These are phyloP conservation scores for Herpetospermum pedunculosum DNA, from an alignment of 306 rosid genomes.

Conservation along the genomic window DNA sequence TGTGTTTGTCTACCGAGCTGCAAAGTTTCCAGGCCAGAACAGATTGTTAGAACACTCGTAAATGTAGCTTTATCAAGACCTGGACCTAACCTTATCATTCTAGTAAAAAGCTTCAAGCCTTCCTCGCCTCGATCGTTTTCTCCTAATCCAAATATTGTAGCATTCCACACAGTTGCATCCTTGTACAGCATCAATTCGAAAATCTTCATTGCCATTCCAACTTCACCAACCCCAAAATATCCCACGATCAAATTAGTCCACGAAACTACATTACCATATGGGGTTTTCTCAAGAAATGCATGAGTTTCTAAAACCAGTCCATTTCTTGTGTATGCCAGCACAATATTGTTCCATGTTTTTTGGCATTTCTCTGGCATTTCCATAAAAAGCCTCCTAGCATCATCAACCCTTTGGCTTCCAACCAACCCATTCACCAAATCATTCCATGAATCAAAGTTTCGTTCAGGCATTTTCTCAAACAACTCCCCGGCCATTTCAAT, in stretches of 20 bases:
- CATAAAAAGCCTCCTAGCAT: constrained; percentile 32
- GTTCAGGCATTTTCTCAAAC: constrained; percentile 31
- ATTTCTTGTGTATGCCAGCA: constrained; percentile 24
- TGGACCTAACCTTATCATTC: constrained; percentile 32
- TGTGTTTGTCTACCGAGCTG: constrained; percentile 38
- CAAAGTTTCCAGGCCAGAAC: constrained; percentile 30
- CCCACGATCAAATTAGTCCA: constrained; percentile 45
- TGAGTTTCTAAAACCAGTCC: constrained; percentile 32
- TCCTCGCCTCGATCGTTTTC: constrained; percentile 33
- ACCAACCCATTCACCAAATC: constrained; percentile 30
- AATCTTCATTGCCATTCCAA: constrained; percentile 17
- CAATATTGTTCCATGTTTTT: constrained; percentile 29
- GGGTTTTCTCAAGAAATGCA: constrained; percentile 29
- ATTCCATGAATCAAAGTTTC: constrained; percentile 30
- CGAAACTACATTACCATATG: constrained; percentile 28
- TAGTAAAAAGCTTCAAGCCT: constrained; percentile 32
- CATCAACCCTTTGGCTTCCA: constrained; percentile 15
- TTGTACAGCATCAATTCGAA: constrained; percentile 23
- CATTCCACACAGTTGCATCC: constrained; percentile 39
- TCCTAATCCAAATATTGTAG: constrained; percentile 39
- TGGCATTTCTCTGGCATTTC: constrained; percentile 38
- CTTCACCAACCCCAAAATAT: constrained; percentile 29
- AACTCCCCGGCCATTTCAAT: constrained; percentile 23
- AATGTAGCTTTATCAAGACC: constrained; percentile 30
- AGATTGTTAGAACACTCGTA: constrained; percentile 37